Base-by-base conservation (phyloP, 2,329 filamentous ascomycete species). In the Penicillium glabrum region DNA sequence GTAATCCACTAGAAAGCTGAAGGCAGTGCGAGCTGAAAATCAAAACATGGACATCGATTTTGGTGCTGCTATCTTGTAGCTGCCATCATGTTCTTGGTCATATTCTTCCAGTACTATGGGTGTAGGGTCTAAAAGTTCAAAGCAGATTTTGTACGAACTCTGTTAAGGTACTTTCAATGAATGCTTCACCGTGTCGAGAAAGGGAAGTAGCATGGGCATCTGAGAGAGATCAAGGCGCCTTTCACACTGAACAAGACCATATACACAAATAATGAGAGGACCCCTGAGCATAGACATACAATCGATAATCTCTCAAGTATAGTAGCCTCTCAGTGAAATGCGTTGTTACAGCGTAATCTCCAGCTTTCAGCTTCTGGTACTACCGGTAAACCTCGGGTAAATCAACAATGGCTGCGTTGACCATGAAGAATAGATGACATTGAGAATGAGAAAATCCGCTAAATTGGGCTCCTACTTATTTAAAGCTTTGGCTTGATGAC, bases 191-290 rank as follows among this genome's bases (percentile, higher is more conserved):
- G n/a, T 82, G 1, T 77, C 77, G 0, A 65, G 76, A 0, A 68
- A 71, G 5, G 79, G 75, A 1, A 67, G 70, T 2, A 65, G 78
- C 0, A 64, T 66, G 1, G 78, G 21, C 71, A 74, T 51, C 66
- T 82, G 0, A 77, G 79, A 0, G 68, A 69, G 4, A 66, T 82
- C 8, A 69, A 75, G 45, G 73, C 75, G 46, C 57, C 61, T 0
- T 67, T 77, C 2, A 68, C 62, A 6, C 62, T 82, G 27, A 69
- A 80, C 9, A 81, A 80, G 66, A 76, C 74, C 0, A 67, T 81
- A 19, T 59, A 69, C n/a, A 62, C 80, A 3, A 57, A 65, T 2
- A 73, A 24, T 5, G 11, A 29, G 53, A 49, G 65, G 64, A 3
- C 33, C 48, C 5, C 19, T 66, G 7, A 54, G 64, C 14, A 45